Percentiles rank a stretch among this genome's conserved stretches.
These are phyloP conservation scores for Penicillium lagena DNA, from an alignment of 495 filamentous ascomycete species.

Conservation along the genomic window DNA sequence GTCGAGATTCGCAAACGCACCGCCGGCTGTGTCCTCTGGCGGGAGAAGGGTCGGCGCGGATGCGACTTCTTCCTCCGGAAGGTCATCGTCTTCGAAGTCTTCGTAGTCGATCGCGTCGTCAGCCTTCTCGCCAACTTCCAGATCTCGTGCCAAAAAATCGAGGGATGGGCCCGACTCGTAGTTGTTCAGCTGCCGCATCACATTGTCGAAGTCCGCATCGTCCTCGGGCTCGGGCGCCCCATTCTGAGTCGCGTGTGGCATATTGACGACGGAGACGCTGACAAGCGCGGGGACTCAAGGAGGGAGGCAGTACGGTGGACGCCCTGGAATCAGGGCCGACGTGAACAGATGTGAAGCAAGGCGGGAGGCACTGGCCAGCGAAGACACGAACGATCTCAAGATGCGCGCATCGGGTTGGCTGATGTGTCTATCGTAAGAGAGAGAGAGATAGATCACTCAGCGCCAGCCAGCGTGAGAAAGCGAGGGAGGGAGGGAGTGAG, in stretches of 20 bases:
- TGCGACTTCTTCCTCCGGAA: constrained; percentile 58
- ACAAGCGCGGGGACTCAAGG: background rate
- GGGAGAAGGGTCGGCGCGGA: constrained; percentile 3
- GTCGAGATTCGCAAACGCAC: constrained; percentile 16
- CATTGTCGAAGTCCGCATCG: constrained; percentile 43
- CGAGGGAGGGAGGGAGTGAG: background rate
- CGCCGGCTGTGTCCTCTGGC: constrained; percentile 10
- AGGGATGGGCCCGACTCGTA: constrained; percentile 31
- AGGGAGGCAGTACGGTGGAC: background rate
- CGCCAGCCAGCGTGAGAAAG: background rate
- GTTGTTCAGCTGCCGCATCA: constrained; percentile 44
- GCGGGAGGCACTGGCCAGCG: constrained; percentile 3
- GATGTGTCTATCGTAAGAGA: background rate
- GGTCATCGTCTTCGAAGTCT: constrained; percentile 71
- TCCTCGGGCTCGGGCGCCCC: constrained; percentile 23
- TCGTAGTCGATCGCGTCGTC: constrained; percentile 82
- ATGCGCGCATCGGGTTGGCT: constrained; percentile 6
- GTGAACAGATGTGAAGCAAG: background rate
- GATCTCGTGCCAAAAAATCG: constrained; percentile 39
- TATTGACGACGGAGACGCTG: constrained; percentile 10
- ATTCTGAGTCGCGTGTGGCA: constrained; percentile 44
- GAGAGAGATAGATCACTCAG: background rate
- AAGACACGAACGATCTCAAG: constrained; percentile 3
- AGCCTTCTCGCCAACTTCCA: constrained; percentile 65
- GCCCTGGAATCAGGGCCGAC: background rate